Base-by-base conservation (phyloP, 176 grass and related monocot genomes). In the Ensete ventricosum region DNA sequence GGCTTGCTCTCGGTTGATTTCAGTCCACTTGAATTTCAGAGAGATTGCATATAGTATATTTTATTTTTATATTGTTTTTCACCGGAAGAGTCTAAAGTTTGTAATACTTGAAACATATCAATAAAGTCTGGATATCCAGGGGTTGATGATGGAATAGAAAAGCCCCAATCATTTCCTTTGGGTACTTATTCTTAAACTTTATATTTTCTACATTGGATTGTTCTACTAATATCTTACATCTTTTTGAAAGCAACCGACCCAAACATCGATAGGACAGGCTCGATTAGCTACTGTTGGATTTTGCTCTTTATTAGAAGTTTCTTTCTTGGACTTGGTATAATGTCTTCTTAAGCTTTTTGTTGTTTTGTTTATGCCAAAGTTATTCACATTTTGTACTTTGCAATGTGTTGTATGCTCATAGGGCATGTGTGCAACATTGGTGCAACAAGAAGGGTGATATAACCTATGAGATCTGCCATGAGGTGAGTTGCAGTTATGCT, bases 381-480 rank as follows among this genome's bases (percentile, higher is more conserved):
- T 51, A 17, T 50, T 71, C 49, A 5, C 51, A 51, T 34, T 71
- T 71, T 13, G 3, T 19, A 26, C 10, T 71, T 79, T 76, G 62
- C 51, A 14, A 76, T 85, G 11, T 58, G 6, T 71, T 92, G 93
- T 90, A 92, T 57, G 89, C 89, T 75, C 93, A 92, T 79, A 96
- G 89, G 62, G 84, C 81, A 69, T 96, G 93, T 79, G 93, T 96
- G 70, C 89, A 96, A 51, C 79, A 85, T 54, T 96, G 92, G 89
- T 96, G 93, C 83, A 90, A 90, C 52, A 87, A 96, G 73, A 96
- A 96, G 79, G 87, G 89, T 67, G 89, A 96, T 64, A 96, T 86
- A 76, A 83, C 54, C 67, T 96, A 87, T 68, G 93, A 96, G 85
- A 96, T 96, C 9, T 96, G 89, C 73, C 89, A 83, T 78, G 83